phyloP scores from a whole-genome alignment of 305 asterid species.

The Fraxinus nigra region DNA sequence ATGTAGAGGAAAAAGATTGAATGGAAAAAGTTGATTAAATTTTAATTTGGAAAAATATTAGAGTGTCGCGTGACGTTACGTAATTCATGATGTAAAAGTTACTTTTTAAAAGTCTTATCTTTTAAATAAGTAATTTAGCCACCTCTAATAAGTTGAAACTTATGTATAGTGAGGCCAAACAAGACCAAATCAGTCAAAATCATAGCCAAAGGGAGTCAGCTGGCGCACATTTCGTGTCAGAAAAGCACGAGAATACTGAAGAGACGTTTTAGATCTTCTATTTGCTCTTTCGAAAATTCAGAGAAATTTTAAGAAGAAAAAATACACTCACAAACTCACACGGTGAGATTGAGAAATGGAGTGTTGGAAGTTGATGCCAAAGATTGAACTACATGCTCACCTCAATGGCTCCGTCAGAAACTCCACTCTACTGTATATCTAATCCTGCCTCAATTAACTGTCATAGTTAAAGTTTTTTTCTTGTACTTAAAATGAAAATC shows the following conservation, averaged over 20 bases:
- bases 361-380: slow-evolving; percentile 75
- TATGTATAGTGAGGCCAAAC: neutral
- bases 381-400: slow-evolving; percentile 89
- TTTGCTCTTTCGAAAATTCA: neutral
- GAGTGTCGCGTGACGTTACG: too few species aligned
- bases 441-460: slow-evolving; percentile 1
- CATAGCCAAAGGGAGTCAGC: neutral
- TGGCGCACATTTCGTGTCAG: neutral
- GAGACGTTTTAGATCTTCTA: neutral
- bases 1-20: too few species aligned
- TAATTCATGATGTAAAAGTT: too few species aligned
- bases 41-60: too few species aligned
- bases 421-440: slow-evolving; percentile 67
- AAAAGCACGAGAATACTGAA: neutral
- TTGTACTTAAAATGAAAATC: neutral
- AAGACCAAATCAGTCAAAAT: neutral
- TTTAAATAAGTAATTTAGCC: neutral
- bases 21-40: too few species aligned
- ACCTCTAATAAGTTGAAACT: neutral
- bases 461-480: neutral
- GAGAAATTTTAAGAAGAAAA: neutral
- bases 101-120: too few species aligned
- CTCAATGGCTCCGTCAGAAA: slow-evolving; percentile 91
- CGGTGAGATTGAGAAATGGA: slow-evolving; percentile 33
- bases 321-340: neutral